Evolutionary conservation across 2,329 filamentous ascomycete species (phyloP).

Genomic region (Penicillium sp.): DNA sequence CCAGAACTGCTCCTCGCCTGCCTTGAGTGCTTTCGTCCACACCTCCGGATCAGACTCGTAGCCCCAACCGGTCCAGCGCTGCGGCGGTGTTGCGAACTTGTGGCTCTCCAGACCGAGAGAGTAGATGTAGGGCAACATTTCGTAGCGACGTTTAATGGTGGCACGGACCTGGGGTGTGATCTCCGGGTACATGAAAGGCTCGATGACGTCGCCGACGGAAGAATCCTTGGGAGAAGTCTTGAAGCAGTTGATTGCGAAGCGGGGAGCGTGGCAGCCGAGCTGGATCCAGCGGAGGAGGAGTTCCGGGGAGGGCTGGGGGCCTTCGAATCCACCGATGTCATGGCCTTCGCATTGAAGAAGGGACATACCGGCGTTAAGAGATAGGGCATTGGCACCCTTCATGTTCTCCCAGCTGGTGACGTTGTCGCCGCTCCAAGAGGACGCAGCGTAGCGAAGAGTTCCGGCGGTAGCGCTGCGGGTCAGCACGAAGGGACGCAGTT

Average conservation of each 20-base stretch:
- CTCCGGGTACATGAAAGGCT: conserved; percentile 74
- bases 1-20: conserved; percentile 71
- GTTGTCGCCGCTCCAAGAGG: conserved; percentile 73
- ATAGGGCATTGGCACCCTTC: conserved; percentile 68
- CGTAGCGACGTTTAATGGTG: conserved; percentile 68
- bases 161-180: conserved; percentile 61
- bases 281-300: conserved; percentile 72
- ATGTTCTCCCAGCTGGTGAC: conserved; percentile 71
- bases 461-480: conserved; percentile 69
- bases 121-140: conserved; percentile 70
- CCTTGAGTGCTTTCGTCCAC: conserved; percentile 59
- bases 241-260: conserved; percentile 76
- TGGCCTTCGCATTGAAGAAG: conserved; percentile 67
- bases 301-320: conserved; percentile 66
- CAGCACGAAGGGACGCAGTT: conserved; percentile 63
- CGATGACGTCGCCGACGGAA: conserved; percentile 67
- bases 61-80: conserved; percentile 72
- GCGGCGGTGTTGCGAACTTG: conserved; percentile 59
- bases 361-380: conserved; percentile 65
- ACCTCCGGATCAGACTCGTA: conserved; percentile 65
- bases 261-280: conserved; percentile 65
- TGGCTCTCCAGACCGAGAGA: conserved; percentile 63
- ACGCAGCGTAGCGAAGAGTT: conserved; percentile 67
- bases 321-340: conserved; percentile 72
- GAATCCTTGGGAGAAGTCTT: conserved; percentile 67